Evolutionary conservation across 2,329 filamentous ascomycete species (phyloP).

Genomic region (Myriosclerotinia duriaeana): DNA sequence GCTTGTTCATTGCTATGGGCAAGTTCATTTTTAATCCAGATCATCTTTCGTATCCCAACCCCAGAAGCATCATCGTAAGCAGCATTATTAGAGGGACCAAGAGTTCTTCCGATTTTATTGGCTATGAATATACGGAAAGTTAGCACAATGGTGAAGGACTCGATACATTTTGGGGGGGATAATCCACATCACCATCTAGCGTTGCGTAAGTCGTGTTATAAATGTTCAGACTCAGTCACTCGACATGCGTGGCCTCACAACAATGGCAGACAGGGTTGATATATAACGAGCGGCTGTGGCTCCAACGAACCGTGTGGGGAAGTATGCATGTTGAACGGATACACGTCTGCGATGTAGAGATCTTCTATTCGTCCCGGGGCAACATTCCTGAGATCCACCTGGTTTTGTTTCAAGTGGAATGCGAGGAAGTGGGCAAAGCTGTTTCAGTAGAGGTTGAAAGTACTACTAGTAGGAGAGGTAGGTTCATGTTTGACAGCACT

Average conservation of each 20-base stretch:
- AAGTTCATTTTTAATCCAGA: too few species aligned
- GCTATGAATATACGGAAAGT: too few species aligned
- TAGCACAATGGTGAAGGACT: too few species aligned
- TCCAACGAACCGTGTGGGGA: conserved; percentile 10
- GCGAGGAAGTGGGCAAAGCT: not conserved
- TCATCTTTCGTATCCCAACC: too few species aligned
- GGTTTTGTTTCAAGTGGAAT: not conserved
- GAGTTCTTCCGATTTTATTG: too few species aligned
- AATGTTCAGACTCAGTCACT: not conserved
- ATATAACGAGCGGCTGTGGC: not conserved
- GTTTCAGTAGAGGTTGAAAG: not conserved
- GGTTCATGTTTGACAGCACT: conserved; percentile 11
- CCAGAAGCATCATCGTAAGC: too few species aligned
- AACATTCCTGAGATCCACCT: not conserved
- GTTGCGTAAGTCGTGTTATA: not conserved
- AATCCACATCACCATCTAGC: too few species aligned
- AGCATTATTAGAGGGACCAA: too few species aligned
- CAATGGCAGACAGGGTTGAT: not conserved
- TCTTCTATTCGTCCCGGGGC: not conserved
- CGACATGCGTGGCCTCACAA: conserved; percentile 13
- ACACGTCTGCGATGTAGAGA: conserved; percentile 1
- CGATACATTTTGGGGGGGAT: too few species aligned
- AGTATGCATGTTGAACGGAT: conserved; percentile 1
- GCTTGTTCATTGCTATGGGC: too few species aligned
- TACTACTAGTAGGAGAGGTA: not conserved